Percentiles rank a stretch among this genome's conserved stretches.
Evolutionary conservation across 2,329 filamentous ascomycete genomes (phyloP).

Genomic region (Botryotinia calthae): DNA sequence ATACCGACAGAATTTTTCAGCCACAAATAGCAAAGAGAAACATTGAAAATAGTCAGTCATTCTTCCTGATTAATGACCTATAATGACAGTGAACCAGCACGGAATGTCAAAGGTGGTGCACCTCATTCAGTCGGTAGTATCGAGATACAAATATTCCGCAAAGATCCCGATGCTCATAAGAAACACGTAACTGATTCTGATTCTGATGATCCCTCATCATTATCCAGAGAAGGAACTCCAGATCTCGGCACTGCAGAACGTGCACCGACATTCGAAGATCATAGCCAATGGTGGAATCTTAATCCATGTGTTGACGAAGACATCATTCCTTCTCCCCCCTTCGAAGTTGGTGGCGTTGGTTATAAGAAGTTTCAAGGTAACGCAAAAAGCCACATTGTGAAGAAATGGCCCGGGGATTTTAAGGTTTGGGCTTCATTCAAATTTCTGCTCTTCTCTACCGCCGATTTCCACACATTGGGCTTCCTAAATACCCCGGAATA

Average conservation of each 20-base stretch:
- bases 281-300: slow-evolving; percentile 26
- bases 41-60: slow-evolving; percentile 19
- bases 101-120: not conserved
- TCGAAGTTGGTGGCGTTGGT: slow-evolving; percentile 27
- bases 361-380: slow-evolving; percentile 4
- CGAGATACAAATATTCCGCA: slow-evolving; percentile 22
- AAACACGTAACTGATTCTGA: not conserved
- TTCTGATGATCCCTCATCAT: not conserved
- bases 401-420: slow-evolving; percentile 22
- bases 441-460: slow-evolving; percentile 26
- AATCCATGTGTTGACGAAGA: slow-evolving; percentile 21
- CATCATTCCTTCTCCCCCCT: slow-evolving; percentile 22
- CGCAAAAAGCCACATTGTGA: slow-evolving; percentile 23
- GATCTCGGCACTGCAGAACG: slow-evolving; percentile 7
- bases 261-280: slow-evolving; percentile 26
- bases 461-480: slow-evolving; percentile 23
- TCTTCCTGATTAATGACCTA: not conserved
- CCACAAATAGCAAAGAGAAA: slow-evolving; percentile 25
- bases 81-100: not conserved
- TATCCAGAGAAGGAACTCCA: not conserved
- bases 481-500: slow-evolving; percentile 9
- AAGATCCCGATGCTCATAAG: not conserved
- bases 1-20: slow-evolving; percentile 1
- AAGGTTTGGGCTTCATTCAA: slow-evolving; percentile 27
- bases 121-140: slow-evolving; percentile 21